phyloP scores from a whole-genome alignment of 2,329 filamentous ascomycete genomes.

The Lachnellula suecica region DNA sequence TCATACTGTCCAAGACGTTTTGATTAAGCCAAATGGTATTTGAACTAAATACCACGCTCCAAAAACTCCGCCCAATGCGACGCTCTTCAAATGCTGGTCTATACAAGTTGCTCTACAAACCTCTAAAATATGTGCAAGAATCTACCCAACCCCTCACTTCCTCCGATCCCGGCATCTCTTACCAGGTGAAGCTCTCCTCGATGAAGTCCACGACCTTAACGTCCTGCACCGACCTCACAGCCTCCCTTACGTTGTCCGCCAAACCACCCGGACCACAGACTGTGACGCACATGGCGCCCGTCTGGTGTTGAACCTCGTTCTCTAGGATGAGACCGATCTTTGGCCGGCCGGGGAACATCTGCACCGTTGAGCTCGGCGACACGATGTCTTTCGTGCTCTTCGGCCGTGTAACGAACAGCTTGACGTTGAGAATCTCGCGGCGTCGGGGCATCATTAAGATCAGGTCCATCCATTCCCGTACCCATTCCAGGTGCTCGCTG shows the following conservation, averaged over 20 bases:
- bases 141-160: neutral
- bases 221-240: conserved; percentile 63
- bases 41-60: no score
- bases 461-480: conserved; percentile 77
- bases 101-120: neutral
- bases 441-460: conserved; percentile 78
- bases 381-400: conserved; percentile 75
- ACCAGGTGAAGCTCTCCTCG: conserved; percentile 71
- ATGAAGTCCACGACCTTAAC: conserved; percentile 67
- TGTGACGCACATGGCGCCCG: conserved; percentile 85
- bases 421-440: conserved; percentile 79
- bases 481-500: conserved; percentile 88
- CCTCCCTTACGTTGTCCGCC: conserved; percentile 72
- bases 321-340: conserved; percentile 77
- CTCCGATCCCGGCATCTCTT: neutral
- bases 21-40: no score
- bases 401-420: conserved; percentile 88
- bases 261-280: conserved; percentile 76
- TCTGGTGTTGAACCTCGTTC: conserved; percentile 77
- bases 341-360: conserved; percentile 89
- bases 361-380: conserved; percentile 75
- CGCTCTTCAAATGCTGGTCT: neutral
- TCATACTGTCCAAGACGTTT: no score
- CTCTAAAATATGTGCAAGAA: neutral
- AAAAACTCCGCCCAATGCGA: neutral